Base-by-base conservation (phyloP, 768 basidiomycete species). In the Amanita jacksonii region DNA sequence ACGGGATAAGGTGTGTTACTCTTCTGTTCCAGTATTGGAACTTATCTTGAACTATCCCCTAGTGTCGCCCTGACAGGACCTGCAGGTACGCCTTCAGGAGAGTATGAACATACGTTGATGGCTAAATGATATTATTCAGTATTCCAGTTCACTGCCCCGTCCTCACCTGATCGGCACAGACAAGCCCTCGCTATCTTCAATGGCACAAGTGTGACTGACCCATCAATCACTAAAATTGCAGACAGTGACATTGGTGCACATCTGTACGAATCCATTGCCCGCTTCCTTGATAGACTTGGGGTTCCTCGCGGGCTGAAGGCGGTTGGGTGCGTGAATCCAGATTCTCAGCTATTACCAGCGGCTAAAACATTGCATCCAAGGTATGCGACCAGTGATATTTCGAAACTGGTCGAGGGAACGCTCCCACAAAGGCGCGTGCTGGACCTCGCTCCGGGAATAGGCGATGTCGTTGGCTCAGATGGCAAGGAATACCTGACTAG, bases 101-200 rank as follows among this genome's bases (percentile, higher is more conserved):
- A 36, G 52, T 40, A 3, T 45, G 53, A 22, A 4, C 34, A 10
- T 22, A 6, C 4, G 15, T 8, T 8, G n/a, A 13, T 20, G 35
- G 33, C 24, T 18, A 30, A 20, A 42, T 28, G 12, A n/a, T 10
- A 5, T 25, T 30, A 8, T 41, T 13, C 39, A 76, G 94, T 97
- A 34, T 97, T 98, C 73, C 78, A 85, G 56, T 97, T 93, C 63
- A 97, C 94, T 6, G 85, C 94, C 0, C 92, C 94, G 5, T 93
- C 93, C 4, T 82, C 89, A 0, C 90, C 92, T 2, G 79, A 83
- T 48, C 83, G 92, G 33, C 93, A 98, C 63, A 82, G 93, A 35
- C 80, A 89, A 61, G 88, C 81, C 1, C 73, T 93, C 12, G 80
- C 85, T 2, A 80, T 94, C 54, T 97, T 96, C 72, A 77, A 72